A percentile compares a stretch with the other conserved stretches of the same genome.
phyloP scores from a whole-genome alignment of 2,329 filamentous ascomycete genomes.

The Claviceps sp. region DNA sequence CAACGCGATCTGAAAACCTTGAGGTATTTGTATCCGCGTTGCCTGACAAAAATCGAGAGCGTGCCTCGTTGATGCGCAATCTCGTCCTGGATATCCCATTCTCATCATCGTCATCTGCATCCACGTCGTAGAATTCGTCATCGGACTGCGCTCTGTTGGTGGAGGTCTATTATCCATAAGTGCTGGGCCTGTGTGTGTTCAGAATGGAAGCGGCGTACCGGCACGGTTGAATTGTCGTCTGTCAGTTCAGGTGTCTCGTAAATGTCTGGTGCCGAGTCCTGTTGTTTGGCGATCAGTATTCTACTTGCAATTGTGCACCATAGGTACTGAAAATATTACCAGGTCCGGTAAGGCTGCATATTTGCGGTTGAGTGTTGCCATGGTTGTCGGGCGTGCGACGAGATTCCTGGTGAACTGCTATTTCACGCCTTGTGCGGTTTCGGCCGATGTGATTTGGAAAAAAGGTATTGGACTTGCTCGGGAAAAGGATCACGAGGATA shows the following conservation, averaged over 20 bases:
- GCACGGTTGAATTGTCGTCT: conserved; percentile 76
- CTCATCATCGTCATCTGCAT: conserved; percentile 47
- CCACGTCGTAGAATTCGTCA: conserved; percentile 48
- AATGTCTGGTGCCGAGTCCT: conserved; percentile 88
- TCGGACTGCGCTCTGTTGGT: conserved; percentile 44
- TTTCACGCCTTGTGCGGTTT: not conserved
- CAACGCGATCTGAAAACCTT: conserved; percentile 83
- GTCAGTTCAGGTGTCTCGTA: conserved; percentile 93
- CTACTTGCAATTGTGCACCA: conserved; percentile 4
- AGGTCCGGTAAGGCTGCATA: conserved; percentile 71
- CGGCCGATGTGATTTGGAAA: not conserved
- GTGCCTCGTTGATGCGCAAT: conserved; percentile 65
- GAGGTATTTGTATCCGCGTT: conserved; percentile 64
- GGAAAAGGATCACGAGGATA: not conserved
- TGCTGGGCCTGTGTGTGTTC: not conserved
- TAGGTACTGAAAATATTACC: conserved; percentile 30
- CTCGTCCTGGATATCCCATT: conserved; percentile 63
- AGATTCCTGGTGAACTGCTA: not conserved
- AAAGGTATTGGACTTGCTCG: not conserved
- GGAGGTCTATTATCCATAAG: conserved; percentile 32
- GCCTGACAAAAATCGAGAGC: conserved; percentile 63
- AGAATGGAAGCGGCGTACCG: conserved; percentile 37
- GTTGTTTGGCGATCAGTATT: conserved; percentile 10
- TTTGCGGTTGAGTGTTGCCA: conserved; percentile 58
- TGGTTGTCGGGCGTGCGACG: not conserved